These are phyloP conservation scores for Turritis glabra DNA, from an alignment of 345 rosid genomes.

Conservation along the genomic window DNA sequence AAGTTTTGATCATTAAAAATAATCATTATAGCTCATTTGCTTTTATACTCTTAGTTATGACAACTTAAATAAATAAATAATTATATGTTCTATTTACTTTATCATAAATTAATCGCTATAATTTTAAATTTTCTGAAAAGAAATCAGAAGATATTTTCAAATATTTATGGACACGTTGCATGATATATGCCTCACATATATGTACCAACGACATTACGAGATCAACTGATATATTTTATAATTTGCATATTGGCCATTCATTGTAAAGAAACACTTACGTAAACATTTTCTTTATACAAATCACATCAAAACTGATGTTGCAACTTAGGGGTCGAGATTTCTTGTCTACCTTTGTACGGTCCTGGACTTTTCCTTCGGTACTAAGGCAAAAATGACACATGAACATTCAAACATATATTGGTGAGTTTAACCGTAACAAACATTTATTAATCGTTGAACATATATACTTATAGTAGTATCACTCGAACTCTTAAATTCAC, in stretches of 20 bases:
- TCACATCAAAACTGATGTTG: slow-evolving; percentile 41
- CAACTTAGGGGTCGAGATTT: slow-evolving; percentile 32
- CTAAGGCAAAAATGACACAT: slow-evolving; percentile 30
- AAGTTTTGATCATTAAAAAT: too few relatives aligned
- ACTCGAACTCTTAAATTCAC: not conserved
- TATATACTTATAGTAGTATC: not conserved
- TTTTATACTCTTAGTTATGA: not conserved
- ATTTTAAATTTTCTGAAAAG: not conserved
- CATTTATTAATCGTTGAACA: not conserved
- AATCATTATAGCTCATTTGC: not conserved
- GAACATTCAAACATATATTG: not conserved
- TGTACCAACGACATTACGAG: not conserved
- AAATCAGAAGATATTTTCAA: not conserved
- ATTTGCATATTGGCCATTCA: slow-evolving; percentile 18
- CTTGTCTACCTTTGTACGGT: slow-evolving; percentile 35
- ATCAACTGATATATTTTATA: not conserved
- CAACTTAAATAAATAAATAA: too few relatives aligned
- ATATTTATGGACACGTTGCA: slow-evolving; percentile 15
- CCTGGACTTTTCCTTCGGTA: slow-evolving; percentile 33
- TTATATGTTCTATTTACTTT: not conserved
- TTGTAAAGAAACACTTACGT: slow-evolving; percentile 17
- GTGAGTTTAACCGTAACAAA: not conserved
- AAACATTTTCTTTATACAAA: slow-evolving; percentile 19
- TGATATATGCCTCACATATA: slow-evolving; percentile 21
- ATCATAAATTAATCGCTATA: not conserved